Evolutionary conservation across 2,329 filamentous ascomycete species (phyloP).

Genomic region (Tolypocladium ovalisporum): DNA sequence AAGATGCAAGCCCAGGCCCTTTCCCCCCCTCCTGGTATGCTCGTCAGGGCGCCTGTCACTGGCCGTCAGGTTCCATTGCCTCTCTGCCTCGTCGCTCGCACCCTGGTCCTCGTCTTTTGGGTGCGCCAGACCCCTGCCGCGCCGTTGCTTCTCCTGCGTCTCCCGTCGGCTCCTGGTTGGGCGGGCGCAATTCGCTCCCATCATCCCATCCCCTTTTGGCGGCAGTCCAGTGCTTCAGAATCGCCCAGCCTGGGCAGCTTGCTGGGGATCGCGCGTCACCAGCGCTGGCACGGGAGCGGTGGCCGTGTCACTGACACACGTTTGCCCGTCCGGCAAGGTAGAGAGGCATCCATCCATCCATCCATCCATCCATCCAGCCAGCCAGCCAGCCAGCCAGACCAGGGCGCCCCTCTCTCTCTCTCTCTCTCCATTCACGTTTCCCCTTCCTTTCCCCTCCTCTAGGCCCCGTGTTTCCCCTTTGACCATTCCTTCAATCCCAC

Average conservation of each 20-base stretch:
- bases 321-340: too few species aligned
- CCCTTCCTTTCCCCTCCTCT: not conserved
- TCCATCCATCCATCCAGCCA: too few species aligned
- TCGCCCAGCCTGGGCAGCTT: constrained; percentile 1
- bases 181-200: constrained; percentile 1
- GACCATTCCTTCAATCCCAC: not conserved
- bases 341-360: too few species aligned
- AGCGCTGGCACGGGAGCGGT: not conserved
- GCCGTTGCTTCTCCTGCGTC: constrained; percentile 1
- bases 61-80: too few species aligned
- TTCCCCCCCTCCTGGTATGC: not conserved
- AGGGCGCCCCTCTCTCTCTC: not conserved
- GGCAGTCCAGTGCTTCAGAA: constrained; percentile 10
- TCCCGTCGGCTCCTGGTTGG: not conserved
- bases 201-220: constrained; percentile 5
- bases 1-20: not conserved
- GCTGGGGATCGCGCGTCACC: not conserved
- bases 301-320: not conserved
- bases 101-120: not conserved
- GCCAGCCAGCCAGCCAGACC: not conserved
- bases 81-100: not conserved
- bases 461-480: not conserved
- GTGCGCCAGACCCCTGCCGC: not conserved
- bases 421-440: not conserved
- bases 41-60: not conserved